Conservation (phyloP, 129 eudicot species). For the Flaveria sonorensis region DNA sequence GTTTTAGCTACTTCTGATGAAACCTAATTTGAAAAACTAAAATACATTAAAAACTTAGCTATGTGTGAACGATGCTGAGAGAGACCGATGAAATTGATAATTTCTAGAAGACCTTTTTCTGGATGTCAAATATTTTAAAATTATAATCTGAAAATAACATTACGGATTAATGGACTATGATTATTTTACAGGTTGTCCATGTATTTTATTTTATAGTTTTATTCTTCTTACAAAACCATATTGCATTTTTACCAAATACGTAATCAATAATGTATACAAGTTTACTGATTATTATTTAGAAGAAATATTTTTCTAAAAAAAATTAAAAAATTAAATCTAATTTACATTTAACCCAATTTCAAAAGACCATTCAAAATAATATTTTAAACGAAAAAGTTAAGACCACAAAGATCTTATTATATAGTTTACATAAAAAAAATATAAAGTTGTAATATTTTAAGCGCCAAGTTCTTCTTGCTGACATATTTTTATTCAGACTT, state of each 20-base stretch:
- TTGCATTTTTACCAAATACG: not conserved
- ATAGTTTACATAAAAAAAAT: not conserved
- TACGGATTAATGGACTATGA: not conserved
- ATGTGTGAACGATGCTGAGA: conserved; percentile 23
- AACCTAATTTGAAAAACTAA: conserved; percentile 23
- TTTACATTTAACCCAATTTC: not conserved
- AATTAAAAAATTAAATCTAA: not conserved
- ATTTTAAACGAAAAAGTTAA: not conserved
- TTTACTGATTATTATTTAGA: not conserved
- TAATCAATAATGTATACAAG: not conserved
- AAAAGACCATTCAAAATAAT: not conserved
- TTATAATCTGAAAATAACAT: not conserved
- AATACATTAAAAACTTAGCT: conserved; percentile 24
- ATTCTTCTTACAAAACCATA: not conserved
- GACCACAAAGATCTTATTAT: not conserved
- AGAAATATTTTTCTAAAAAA: not conserved
- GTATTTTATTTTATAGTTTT: not conserved
- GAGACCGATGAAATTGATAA: conserved; percentile 20
- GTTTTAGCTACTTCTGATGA: conserved; percentile 39
- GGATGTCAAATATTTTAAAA: conserved; percentile 15
- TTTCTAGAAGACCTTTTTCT: conserved; percentile 32
- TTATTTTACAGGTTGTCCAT: conserved; percentile 32
- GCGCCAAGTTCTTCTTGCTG: not conserved
- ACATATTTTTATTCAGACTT: not conserved
- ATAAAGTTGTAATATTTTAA: not conserved